Evolutionary conservation across 1,284 basidiomycete species (phyloP).

Genomic region (Cryptococcus hybrid): DNA sequence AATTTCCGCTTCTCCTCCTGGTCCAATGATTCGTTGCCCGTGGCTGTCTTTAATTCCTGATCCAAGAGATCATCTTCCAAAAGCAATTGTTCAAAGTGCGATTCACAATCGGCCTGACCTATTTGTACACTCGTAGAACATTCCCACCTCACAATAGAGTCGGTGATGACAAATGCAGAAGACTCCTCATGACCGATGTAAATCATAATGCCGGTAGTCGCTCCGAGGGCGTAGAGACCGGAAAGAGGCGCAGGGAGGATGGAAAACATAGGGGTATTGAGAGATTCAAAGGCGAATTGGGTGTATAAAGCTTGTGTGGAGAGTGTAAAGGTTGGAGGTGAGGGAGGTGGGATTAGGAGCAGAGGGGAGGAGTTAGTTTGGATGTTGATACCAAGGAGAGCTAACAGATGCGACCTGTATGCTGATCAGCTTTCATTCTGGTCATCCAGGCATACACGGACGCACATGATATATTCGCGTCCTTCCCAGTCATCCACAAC

Average conservation of each 20-base stretch:
- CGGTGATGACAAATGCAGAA: conserved; percentile 69
- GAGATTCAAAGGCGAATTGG: conserved; percentile 91
- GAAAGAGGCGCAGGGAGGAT: conserved; percentile 82
- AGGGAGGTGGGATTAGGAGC: conserved; percentile 56
- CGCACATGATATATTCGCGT: conserved; percentile 85
- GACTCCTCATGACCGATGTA: conserved; percentile 75
- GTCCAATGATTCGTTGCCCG: conserved; percentile 51
- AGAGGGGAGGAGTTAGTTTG: conserved; percentile 64
- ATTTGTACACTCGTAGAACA: conserved; percentile 62
- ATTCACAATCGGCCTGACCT: conserved; percentile 72
- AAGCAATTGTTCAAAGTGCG: conserved; percentile 69
- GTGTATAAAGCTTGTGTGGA: conserved; percentile 74
- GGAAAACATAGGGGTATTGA: conserved; percentile 84
- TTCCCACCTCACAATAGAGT: conserved; percentile 66
- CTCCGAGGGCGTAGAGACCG: conserved; percentile 77
- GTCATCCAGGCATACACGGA: neutral
- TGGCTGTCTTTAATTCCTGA: conserved; percentile 56
- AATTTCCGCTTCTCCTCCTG: conserved; percentile 29
- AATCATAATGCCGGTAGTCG: conserved; percentile 74
- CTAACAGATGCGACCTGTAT: conserved; percentile 78
- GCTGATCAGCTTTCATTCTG: neutral
- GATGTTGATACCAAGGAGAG: conserved; percentile 69
- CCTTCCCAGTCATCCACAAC: conserved; percentile 77
- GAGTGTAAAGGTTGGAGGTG: conserved; percentile 50
- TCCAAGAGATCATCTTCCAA: conserved; percentile 62